phyloP scores from a whole-genome alignment of 768 basidiomycete genomes.

The Hypholoma sublateritium region DNA sequence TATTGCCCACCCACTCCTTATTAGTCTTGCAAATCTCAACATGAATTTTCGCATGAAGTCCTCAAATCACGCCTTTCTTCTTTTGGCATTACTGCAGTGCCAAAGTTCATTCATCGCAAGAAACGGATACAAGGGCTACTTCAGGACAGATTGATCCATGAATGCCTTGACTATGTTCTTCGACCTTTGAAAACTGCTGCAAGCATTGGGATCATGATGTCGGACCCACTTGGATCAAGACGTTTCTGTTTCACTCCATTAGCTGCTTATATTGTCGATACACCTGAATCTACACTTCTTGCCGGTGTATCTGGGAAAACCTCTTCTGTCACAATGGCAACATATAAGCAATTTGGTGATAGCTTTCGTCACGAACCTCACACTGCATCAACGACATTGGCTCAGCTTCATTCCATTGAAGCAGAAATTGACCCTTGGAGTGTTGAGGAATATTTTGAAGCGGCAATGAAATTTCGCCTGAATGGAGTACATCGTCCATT shows the following conservation, averaged over 20 bases:
- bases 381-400: conserved; percentile 21
- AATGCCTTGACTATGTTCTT: conserved; percentile 27
- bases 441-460: background rate
- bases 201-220: conserved; percentile 24
- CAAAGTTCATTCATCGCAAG: conserved; percentile 24
- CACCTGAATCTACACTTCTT: conserved; percentile 27
- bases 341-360: conserved; percentile 29
- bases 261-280: conserved; percentile 30
- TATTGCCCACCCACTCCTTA: conserved; percentile 28
- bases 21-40: conserved; percentile 31
- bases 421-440: background rate
- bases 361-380: conserved; percentile 22
- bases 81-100: conserved; percentile 31
- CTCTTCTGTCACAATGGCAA: conserved; percentile 30
- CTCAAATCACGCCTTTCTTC: conserved; percentile 24
- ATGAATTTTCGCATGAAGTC: conserved; percentile 28
- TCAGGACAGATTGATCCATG: conserved; percentile 26
- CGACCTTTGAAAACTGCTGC: conserved; percentile 29
- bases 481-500: conserved; percentile 21
- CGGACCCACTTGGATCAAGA: conserved; percentile 23
- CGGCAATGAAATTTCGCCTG: background rate
- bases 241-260: conserved; percentile 27
- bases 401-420: conserved; percentile 12
- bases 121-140: conserved; percentile 24
- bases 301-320: conserved; percentile 27